Evolutionary conservation across 2,329 filamentous ascomycete species (phyloP), one percentile per base, ranked within the genome.

Genomic region (Colletotrichum endophyticum): DNA sequence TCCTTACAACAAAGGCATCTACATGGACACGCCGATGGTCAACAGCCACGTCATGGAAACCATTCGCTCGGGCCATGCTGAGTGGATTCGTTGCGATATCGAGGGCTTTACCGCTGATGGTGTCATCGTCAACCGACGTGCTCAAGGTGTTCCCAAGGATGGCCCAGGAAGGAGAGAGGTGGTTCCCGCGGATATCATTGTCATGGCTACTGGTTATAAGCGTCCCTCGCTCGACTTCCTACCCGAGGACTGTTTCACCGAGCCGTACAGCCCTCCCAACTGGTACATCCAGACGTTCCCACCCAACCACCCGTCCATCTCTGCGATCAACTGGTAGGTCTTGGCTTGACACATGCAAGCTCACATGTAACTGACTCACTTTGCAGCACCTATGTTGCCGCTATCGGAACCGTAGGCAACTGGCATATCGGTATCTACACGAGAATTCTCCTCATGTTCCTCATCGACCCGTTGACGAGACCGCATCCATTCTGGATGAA

Each of bases 401-500:
- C 93, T 6, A 96, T 97, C 73, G 95, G 95, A 1, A 94, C 94
- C 0, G 94, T 97, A 2, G 94, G 95, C 0, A 96, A 97, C 83
- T 96, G 94, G 90, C 95, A 98, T 81, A 96, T 98, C 62, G 95
- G 95, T 6, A 96, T 98, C 80, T 98, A 97, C 86, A 98, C 95
- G 0, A 90, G 95, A 7, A 94, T 98, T 78, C 87, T 98, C 8
- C 90, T 98, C 79, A 96, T 97, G 95, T 97, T 97, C 82, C 89
- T 98, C 71, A 89, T 94, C 16, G 95, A 98, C 80, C 95, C 95
- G 0, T 86, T 96, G 27, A 93, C 95, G 0, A 90, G 94, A 0
- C 95, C 95, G 0, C 90, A 89, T 4, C 88, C 92, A 7, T 91
- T 90, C 78, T 94, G 94, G 91, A 98, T 97, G 95, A 90, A 94